Evolutionary conservation across 305 asterid genomes (phyloP).

Genomic region (Petunia hybrid): DNA sequence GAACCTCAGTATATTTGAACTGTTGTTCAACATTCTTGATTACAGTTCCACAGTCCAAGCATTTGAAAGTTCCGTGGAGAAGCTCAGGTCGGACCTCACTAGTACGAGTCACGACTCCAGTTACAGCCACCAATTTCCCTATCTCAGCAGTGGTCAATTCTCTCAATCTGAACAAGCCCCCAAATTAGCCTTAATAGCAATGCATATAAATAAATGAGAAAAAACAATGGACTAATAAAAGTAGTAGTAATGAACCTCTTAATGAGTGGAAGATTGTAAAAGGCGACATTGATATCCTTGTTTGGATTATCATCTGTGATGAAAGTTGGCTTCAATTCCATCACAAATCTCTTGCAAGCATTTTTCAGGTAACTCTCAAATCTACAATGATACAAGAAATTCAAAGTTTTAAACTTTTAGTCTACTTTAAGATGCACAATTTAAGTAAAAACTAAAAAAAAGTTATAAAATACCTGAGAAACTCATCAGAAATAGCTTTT

Average conservation of each 20-base stretch:
- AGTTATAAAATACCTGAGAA: constrained; percentile 52
- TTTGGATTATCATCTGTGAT: constrained; percentile 76
- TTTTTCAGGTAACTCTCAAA: constrained; percentile 79
- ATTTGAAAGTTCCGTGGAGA: constrained; percentile 85
- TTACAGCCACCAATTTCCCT: constrained; percentile 89
- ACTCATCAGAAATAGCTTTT: constrained; percentile 84
- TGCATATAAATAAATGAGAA: neutral
- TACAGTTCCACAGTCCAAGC: constrained; percentile 83
- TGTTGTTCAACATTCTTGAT: constrained; percentile 86
- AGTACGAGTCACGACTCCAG: constrained; percentile 89
- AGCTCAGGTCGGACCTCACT: constrained; percentile 96
- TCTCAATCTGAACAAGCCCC: constrained; percentile 53
- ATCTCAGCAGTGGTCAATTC: constrained; percentile 83
- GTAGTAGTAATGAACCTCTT: constrained; percentile 49
- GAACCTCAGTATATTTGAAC: constrained; percentile 94
- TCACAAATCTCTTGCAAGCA: constrained; percentile 86
- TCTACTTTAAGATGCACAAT: neutral
- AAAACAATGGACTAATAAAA: neutral
- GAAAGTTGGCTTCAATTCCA: constrained; percentile 80
- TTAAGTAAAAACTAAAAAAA: neutral
- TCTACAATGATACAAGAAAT: constrained; percentile 28
- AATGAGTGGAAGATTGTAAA: constrained; percentile 81
- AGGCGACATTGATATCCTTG: constrained; percentile 86
- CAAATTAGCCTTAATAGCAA: neutral
- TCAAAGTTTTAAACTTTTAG: neutral